Conservation (phyloP, 176 grass and related monocot genomes). For the Eragrostis nindensis region DNA sequence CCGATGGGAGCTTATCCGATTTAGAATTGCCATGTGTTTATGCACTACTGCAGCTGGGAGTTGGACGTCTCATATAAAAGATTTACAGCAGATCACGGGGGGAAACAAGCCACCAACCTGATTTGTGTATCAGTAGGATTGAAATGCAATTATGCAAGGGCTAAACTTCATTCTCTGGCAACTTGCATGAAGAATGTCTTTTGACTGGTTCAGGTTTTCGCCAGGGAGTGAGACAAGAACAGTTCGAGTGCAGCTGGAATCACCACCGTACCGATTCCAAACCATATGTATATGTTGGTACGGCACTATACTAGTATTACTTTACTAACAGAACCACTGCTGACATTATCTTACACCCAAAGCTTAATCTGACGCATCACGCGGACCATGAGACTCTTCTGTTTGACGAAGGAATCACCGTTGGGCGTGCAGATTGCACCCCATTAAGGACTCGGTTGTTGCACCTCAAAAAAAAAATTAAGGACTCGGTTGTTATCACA, state of each 20-base stretch:
- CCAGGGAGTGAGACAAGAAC: slow-evolving; percentile 29
- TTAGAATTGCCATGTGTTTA: not conserved
- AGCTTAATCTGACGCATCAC: not conserved
- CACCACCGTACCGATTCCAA: not conserved
- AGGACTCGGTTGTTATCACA: slow-evolving; percentile 2
- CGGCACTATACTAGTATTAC: not conserved
- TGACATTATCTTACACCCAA: slow-evolving; percentile 37
- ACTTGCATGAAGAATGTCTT: slow-evolving; percentile 33
- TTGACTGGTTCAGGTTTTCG: slow-evolving; percentile 52
- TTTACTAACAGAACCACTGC: slow-evolving; percentile 37
- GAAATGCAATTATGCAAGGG: not conserved
- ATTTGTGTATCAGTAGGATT: not conserved
- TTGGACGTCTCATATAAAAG: slow-evolving; percentile 9
- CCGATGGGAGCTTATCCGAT: not conserved
- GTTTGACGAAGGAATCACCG: slow-evolving; percentile 9
- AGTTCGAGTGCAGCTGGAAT: slow-evolving; percentile 46
- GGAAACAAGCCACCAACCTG: slow-evolving; percentile 1
- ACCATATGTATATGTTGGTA: not conserved
- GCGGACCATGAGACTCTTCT: not conserved
- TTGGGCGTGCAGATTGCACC: not conserved
- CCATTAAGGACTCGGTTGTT: not conserved
- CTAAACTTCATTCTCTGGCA: slow-evolving; percentile 3
- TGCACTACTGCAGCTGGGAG: not conserved
- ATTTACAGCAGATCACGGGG: not conserved
- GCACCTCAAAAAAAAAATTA: too few relatives aligned